Base-by-base conservation (phyloP, 1,284 basidiomycete genomes). In the Fomitopsis palustris region DNA sequence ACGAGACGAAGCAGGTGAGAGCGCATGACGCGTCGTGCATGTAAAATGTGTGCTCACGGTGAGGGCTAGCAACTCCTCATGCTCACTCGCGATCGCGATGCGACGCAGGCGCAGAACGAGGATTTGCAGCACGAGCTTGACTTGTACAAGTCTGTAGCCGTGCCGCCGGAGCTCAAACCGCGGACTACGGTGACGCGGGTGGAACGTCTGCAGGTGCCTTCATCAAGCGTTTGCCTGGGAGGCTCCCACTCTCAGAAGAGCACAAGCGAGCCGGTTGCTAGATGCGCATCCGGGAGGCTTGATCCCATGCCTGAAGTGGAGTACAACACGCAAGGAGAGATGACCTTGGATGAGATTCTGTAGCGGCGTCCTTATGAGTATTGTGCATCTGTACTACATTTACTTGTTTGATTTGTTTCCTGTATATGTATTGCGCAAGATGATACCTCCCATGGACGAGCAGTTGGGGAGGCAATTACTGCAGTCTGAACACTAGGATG, bases 1-100 rank as follows among this genome's bases (percentile, higher is more conserved):
- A 87, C 5, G 87, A 89, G 51, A 79, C 81, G 12, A 90, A 88
- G 70, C 86, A 88, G 73, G 89, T 87, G 61, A 58, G 82, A 67
- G 41, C 23, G 17, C 8, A 29, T 16, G 25, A n/a, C 17, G 16
- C 19, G 7, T 29, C 14, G 9, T 25, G 23, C 27, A 16, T 8
- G 3, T 27, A 5, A 3, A 16, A 47, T 29, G 12, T 31, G n/a
- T 9, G 10, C 42, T 57, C 41, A 39, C 37, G 42, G n/a, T 55
- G 17, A 27, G 51, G 10, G 14, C 43, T 65, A 91, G 88, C 80
- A 82, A 78, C 72, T 90, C 43, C 75, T 84, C 2, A 67, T 77
- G 61, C 74, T 80, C 39, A 78, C 75, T 23, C 80, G 79, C 37
- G 86, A 89, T 41, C 77, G 81, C 3, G 87, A 91, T 53, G 72